These are phyloP conservation scores for Ophiostoma himal-ulmi DNA, from an alignment of 2,329 filamentous ascomycete genomes.

Conservation along the genomic window DNA sequence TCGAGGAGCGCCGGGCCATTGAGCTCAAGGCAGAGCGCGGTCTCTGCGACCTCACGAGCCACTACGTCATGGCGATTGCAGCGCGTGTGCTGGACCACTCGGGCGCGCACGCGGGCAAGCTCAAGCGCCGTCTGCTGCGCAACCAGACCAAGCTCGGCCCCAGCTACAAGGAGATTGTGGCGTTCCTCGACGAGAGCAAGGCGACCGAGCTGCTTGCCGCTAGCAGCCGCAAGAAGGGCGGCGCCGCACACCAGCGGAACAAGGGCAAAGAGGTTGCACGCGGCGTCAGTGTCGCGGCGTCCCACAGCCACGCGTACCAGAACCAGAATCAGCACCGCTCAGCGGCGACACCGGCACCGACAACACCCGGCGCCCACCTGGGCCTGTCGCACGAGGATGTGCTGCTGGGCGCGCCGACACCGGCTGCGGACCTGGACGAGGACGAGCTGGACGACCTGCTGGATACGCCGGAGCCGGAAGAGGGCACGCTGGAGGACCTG, in stretches of 20 bases:
- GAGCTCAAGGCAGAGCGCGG: conserved; percentile 75
- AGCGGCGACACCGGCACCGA: neutral
- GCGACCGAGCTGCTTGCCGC: conserved; percentile 40
- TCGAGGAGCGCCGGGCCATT: conserved; percentile 55
- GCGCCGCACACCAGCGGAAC: conserved; percentile 23
- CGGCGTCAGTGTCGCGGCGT: conserved; percentile 21
- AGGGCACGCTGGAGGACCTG: conserved; percentile 55
- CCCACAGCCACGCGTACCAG: neutral
- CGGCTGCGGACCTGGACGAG: conserved; percentile 26
- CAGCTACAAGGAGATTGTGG: conserved; percentile 80
- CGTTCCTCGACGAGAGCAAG: conserved; percentile 68
- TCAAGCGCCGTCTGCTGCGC: conserved; percentile 65
- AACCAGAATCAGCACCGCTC: conserved; percentile 10
- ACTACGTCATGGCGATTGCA: conserved; percentile 73
- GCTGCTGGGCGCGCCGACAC: conserved; percentile 25
- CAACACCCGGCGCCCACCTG: conserved; percentile 11
- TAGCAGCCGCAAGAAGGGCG: conserved; percentile 37
- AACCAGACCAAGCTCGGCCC: conserved; percentile 76
- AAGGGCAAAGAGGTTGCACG: conserved; percentile 35
- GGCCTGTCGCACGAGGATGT: conserved; percentile 19
- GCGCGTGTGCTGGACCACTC: conserved; percentile 66
- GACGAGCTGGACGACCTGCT: conserved; percentile 36
- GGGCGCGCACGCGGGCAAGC: conserved; percentile 54
- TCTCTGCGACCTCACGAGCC: conserved; percentile 78
- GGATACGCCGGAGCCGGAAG: conserved; percentile 48